Evolutionary conservation across 2,329 filamentous ascomycete species (phyloP), one percentile per base, ranked within the genome.

Genomic region (Epichloe elymi): DNA sequence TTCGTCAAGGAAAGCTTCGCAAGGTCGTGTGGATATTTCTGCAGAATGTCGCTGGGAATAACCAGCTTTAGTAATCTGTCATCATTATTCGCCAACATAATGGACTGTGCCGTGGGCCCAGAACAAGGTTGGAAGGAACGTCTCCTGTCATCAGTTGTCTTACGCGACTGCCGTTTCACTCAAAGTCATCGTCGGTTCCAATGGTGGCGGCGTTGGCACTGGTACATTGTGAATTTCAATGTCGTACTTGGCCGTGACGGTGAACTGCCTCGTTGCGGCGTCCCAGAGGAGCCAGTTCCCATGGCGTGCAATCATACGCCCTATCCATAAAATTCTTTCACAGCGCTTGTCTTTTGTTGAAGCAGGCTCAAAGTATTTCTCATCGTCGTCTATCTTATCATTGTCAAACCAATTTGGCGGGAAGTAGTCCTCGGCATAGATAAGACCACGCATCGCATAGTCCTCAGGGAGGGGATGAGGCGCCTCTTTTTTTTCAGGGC

Each of bases 401-500:
- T 73, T 71, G 0, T 61, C 57, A 58, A 86, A 86, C 77, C 78
- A 86, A 0, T 71, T 66, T 0, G 64, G 51, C 0, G 82, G 80
- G 49, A 78, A 82, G 51, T 83, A 83, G 11, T 70, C 69, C 2
- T 79, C 71, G 0, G 74, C 69, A 69, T 80, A 86, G 2, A 80
- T 62, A 1, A 86, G 67, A 0, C 85, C 85, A 1, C 82, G 72
- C 51, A 87, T 73, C 0, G 77, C 72, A 56, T 79, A 86, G 54
- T 89, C 85, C 46, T 88, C 85, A 0, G 83, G 82, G 0, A 88
- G 62, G 0, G 84, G 83, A 1, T 74, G 69, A 1, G 70, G 71
- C 0, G 71, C 61, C 1, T 66, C 65, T 33, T 70, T 67, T 26
- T 26, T 68, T 2, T 69, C 70, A 2, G 68, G 67, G 1, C 65